These are phyloP conservation scores for Persicaria maculosa DNA, from an alignment of 148 eudicot species.

Conservation along the genomic window DNA sequence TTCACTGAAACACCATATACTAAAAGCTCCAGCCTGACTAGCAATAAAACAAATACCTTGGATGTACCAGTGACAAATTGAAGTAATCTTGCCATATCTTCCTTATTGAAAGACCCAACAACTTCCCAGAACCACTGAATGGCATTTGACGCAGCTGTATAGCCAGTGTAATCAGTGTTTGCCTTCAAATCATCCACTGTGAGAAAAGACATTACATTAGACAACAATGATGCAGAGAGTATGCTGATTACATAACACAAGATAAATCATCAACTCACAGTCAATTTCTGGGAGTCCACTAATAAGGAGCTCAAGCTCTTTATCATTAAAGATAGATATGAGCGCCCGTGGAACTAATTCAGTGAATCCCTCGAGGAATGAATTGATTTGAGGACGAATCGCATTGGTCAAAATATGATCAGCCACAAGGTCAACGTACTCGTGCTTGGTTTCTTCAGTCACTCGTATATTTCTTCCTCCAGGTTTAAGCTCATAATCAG, in stretches of 20 bases:
- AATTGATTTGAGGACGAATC: constrained; percentile 94
- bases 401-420: constrained; percentile 97
- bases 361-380: constrained; percentile 87
- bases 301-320: constrained; percentile 94
- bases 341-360: constrained; percentile 86
- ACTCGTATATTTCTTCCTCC: constrained; percentile 96
- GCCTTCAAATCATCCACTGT: constrained; percentile 97
- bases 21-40: not conserved
- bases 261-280: constrained; percentile 25
- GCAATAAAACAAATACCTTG: constrained; percentile 44
- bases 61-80: constrained; percentile 99
- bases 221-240: not conserved
- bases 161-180: constrained; percentile 92
- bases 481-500: constrained; percentile 95
- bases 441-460: constrained; percentile 96
- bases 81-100: constrained; percentile 88
- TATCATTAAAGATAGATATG: constrained; percentile 87
- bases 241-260: not conserved
- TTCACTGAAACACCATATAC: not conserved
- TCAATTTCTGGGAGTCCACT: constrained; percentile 99
- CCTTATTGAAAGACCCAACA: constrained; percentile 75
- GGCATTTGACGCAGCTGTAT: constrained; percentile 62
- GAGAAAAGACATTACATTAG: constrained; percentile 18
- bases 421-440: constrained; percentile 96
- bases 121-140: constrained; percentile 99